phyloP scores from a whole-genome alignment of 805 yeast species.

The Saccharomyces jurei region DNA sequence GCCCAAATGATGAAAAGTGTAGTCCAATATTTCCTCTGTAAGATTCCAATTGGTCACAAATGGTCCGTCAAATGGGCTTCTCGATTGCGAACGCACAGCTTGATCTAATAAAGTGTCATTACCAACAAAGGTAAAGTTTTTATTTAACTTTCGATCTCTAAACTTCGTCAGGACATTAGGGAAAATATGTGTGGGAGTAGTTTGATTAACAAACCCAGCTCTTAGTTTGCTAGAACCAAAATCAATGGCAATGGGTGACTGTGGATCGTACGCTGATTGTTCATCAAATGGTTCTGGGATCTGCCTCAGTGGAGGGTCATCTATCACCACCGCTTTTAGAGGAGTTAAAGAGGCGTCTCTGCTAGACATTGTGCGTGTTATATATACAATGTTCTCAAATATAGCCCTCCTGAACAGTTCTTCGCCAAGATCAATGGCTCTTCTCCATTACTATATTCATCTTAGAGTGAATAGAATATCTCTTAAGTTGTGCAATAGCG shows the following conservation, averaged over 20 bases:
- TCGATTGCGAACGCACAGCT: slow-evolving; percentile 56
- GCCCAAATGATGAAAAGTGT: slow-evolving; percentile 70
- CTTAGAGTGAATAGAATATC: background rate
- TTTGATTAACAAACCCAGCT: slow-evolving; percentile 46
- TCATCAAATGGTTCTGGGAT: slow-evolving; percentile 28
- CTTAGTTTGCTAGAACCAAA: slow-evolving; percentile 61
- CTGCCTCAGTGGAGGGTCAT: slow-evolving; percentile 27
- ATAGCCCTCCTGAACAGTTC: too few relatives aligned
- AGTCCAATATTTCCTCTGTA: slow-evolving; percentile 75
- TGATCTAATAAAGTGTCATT: slow-evolving; percentile 71
- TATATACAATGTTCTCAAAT: background rate
- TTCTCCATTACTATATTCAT: background rate
- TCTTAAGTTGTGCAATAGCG: background rate
- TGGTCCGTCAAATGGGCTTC: slow-evolving; percentile 81
- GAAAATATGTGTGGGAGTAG: slow-evolving; percentile 52
- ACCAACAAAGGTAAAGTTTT: slow-evolving; percentile 67
- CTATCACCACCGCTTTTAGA: slow-evolving; percentile 17
- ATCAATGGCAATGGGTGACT: slow-evolving; percentile 81
- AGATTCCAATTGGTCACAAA: slow-evolving; percentile 89
- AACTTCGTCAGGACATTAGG: slow-evolving; percentile 63
- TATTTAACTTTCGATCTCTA: slow-evolving; percentile 66
- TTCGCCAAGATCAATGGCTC: slow-evolving; percentile 4
- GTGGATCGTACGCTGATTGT: slow-evolving; percentile 19
- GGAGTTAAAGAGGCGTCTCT: slow-evolving; percentile 26
- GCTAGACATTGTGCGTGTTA: slow-evolving; percentile 7